These are phyloP conservation scores for Solanum appendiculatum DNA, from an alignment of 257 asterid species.

Conservation along the genomic window DNA sequence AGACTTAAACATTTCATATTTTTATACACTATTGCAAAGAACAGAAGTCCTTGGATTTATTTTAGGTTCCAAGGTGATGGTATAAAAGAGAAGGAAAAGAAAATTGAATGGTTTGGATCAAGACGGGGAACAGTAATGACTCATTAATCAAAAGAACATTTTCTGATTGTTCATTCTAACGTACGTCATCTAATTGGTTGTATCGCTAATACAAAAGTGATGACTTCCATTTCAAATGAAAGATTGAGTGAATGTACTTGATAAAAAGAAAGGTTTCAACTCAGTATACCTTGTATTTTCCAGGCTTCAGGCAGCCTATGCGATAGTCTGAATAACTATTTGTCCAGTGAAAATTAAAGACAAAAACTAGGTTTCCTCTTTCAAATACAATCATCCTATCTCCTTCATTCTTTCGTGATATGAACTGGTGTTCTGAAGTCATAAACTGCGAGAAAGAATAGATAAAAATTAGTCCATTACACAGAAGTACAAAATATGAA, in stretches of 20 bases:
- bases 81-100: neutral
- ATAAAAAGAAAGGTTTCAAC: neutral
- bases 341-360: constrained; percentile 88
- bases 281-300: constrained; percentile 74
- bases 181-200: neutral
- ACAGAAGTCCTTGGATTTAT: neutral
- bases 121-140: neutral
- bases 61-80: neutral
- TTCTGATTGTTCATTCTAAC: neutral
- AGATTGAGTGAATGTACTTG: neutral
- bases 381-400: constrained; percentile 75
- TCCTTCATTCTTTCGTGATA: constrained; percentile 78
- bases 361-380: constrained; percentile 75
- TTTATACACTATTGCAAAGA: neutral
- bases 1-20: neutral
- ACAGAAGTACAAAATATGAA: neutral
- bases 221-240: neutral
- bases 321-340: constrained; percentile 74
- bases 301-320: constrained; percentile 83
- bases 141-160: neutral
- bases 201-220: neutral
- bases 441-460: constrained; percentile 54
- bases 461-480: neutral
- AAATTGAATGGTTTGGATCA: neutral
- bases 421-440: constrained; percentile 84